phyloP scores from a whole-genome alignment of 2,329 filamentous ascomycete genomes.

The Thelonectria discophora region DNA sequence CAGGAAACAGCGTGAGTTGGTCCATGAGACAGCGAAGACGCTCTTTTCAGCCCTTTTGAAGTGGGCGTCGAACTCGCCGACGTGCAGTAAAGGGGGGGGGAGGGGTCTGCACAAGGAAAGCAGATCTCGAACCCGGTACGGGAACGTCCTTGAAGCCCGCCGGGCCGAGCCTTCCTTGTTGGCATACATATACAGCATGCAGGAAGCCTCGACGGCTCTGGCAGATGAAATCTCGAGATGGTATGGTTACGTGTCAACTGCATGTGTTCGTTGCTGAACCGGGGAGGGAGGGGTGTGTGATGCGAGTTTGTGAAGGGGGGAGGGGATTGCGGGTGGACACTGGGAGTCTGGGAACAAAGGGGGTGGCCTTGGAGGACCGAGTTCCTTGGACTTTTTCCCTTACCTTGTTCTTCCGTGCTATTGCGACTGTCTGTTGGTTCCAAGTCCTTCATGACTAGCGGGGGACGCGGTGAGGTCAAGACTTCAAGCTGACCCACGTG shows the following conservation, averaged over 20 bases:
- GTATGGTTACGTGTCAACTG: background rate
- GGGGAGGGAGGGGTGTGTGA: no score
- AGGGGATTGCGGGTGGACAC: background rate
- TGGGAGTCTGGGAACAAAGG: background rate
- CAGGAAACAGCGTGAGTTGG: background rate
- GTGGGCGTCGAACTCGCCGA: background rate
- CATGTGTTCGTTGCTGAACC: background rate
- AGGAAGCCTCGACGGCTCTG: background rate
- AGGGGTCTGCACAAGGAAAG: background rate
- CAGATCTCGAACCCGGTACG: background rate
- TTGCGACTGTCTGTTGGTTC: background rate
- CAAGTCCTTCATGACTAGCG: background rate
- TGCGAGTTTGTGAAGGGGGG: no score
- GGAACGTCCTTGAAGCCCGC: background rate
- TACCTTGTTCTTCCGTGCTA: background rate
- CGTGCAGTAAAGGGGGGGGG: background rate
- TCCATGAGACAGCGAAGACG: background rate
- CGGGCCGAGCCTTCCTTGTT: background rate
- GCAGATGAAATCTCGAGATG: background rate
- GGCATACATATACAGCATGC: background rate
- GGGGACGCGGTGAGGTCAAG: background rate
- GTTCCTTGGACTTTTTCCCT: background rate
- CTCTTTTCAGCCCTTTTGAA: background rate
- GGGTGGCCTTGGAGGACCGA: background rate
- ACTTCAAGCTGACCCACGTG: conserved; percentile 2